Percentiles rank a stretch among this genome's conserved stretches.
These are phyloP conservation scores for Rhododendron kiyosumense DNA, from an alignment of 148 eudicot species.

Conservation along the genomic window DNA sequence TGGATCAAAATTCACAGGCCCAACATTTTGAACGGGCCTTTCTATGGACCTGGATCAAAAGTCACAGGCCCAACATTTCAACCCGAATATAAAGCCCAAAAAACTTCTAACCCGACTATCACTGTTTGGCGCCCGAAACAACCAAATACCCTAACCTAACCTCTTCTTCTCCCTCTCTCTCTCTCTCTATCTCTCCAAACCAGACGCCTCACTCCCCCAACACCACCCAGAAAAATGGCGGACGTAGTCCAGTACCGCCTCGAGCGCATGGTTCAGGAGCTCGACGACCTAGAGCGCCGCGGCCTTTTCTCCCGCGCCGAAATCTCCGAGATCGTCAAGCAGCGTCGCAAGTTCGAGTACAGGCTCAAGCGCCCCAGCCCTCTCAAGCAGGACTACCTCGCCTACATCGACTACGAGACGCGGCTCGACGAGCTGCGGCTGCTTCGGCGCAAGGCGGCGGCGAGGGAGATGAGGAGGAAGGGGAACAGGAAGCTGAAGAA, in stretches of 20 bases:
- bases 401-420: constrained; percentile 73
- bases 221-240: constrained; percentile 41
- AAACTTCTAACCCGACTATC: background rate
- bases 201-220: background rate
- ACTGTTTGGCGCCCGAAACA: background rate
- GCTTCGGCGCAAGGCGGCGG: constrained; percentile 38
- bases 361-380: constrained; percentile 72
- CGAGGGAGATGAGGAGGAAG: constrained; percentile 23
- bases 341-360: constrained; percentile 69
- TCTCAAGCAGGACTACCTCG: constrained; percentile 53
- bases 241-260: constrained; percentile 74
- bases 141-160: background rate
- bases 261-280: constrained; percentile 78
- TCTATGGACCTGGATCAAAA: too few species aligned
- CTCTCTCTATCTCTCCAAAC: background rate
- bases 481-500: constrained; percentile 42
- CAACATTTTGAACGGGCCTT: background rate
- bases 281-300: constrained; percentile 73
- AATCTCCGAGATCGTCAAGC: constrained; percentile 59
- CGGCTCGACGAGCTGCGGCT: constrained; percentile 46
- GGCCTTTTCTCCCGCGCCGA: constrained; percentile 59
- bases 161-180: background rate
- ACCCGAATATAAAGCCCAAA: background rate
- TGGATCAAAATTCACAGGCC: background rate
- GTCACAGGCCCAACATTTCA: background rate